Evolutionary conservation across 2,329 filamentous ascomycete species (phyloP).

Genomic region (Phaeosphaeriaceae sp.): DNA sequence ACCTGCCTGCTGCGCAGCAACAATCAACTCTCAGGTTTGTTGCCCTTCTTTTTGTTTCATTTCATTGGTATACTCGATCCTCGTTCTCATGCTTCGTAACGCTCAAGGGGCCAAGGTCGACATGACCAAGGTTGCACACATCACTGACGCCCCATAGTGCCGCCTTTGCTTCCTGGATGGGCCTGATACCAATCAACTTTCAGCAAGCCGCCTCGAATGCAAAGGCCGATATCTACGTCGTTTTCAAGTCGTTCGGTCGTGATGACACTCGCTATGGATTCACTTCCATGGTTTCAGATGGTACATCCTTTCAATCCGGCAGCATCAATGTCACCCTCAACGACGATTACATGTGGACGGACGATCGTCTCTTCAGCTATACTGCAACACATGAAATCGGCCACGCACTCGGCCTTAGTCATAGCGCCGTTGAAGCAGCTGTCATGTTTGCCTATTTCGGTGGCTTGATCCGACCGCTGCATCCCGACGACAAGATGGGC

Average conservation of each 20-base stretch:
- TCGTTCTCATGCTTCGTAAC: neutral
- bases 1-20: constrained; percentile 26
- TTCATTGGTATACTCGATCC: neutral
- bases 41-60: neutral
- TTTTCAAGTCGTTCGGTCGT: constrained; percentile 27
- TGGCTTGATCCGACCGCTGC: constrained; percentile 26
- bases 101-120: neutral
- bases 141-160: constrained; percentile 14
- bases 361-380: constrained; percentile 35
- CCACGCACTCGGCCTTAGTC: constrained; percentile 36
- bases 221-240: constrained; percentile 33
- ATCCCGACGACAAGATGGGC: constrained; percentile 37
- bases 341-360: constrained; percentile 35
- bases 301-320: constrained; percentile 25
- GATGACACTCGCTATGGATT: constrained; percentile 30
- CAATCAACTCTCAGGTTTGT: constrained; percentile 26
- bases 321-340: constrained; percentile 41
- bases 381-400: constrained; percentile 39
- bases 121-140: neutral
- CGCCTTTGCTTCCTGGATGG: constrained; percentile 37
- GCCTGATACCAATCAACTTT: constrained; percentile 28
- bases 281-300: constrained; percentile 35
- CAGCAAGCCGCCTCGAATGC: constrained; percentile 17
- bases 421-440: constrained; percentile 35
- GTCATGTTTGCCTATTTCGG: constrained; percentile 41